These are phyloP conservation scores for Phytopythium litorale DNA, from an alignment of 352 stramenopile species.

Conservation along the genomic window DNA sequence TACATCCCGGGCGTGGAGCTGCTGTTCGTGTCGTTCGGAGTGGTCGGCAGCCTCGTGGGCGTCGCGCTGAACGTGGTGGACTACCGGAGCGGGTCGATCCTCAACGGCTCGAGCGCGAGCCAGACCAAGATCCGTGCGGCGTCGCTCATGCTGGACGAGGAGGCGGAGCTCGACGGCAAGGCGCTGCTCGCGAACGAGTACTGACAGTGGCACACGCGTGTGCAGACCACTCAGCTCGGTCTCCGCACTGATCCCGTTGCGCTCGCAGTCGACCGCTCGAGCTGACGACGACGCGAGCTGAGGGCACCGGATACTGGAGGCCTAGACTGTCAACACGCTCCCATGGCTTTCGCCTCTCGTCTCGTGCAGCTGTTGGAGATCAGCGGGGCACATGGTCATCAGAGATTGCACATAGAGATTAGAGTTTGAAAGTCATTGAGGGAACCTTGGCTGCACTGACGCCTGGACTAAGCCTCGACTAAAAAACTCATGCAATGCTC, in stretches of 20 bases:
- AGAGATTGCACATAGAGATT: no score
- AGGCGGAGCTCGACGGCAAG: slow-evolving; percentile 43
- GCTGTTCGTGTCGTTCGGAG: slow-evolving; percentile 75
- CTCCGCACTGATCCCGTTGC: neutral
- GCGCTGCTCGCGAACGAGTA: slow-evolving; percentile 55
- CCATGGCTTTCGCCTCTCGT: no score
- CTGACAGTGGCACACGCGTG: slow-evolving; percentile 14
- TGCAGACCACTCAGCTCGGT: neutral
- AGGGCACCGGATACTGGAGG: no score
- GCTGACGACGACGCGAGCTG: neutral
- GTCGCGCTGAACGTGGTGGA: slow-evolving; percentile 73
- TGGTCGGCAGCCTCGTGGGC: slow-evolving; percentile 67
- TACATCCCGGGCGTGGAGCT: slow-evolving; percentile 84
- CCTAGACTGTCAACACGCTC: no score
- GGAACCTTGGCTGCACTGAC: no score
- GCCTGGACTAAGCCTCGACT: no score
- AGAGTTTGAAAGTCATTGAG: no score
- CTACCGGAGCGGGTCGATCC: slow-evolving; percentile 70
- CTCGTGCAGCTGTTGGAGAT: no score
- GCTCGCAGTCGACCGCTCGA: neutral
- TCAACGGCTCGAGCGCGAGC: slow-evolving; percentile 54
- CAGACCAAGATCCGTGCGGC: slow-evolving; percentile 21
- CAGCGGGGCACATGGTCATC: no score
- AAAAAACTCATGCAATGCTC: no score
- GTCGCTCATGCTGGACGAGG: slow-evolving; percentile 52